Base-by-base conservation (phyloP, 2,329 filamentous ascomycete genomes). In the Stagonosporopsis cucurbitacearum region DNA sequence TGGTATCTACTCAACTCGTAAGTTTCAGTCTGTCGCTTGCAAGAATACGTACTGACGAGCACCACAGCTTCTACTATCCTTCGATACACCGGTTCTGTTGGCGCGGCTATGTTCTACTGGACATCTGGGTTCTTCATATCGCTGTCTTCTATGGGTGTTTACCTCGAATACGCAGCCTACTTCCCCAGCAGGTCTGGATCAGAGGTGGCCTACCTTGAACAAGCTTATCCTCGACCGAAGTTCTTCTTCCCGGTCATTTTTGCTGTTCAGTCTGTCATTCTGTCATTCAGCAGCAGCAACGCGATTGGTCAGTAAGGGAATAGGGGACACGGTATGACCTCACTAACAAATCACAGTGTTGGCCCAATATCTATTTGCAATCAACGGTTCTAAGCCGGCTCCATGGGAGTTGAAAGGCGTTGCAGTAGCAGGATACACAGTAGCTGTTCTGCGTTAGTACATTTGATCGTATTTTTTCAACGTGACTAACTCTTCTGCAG, bases 331-430 rank as follows among this genome's bases (percentile, higher is more conserved):
- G 12, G 20, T 23, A 22, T 17, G 4, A 6, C 3, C n/a, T 8
- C 23, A 15, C 42, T 56, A 5, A 56, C 15, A 6, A 3, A 26
- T 2, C 13, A 15, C 51, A 80, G 86, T 89, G 0, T 70, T 89
- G 23, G 83, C 87, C 0, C 77, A 82, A 35, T 90, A 90, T 60
- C 69, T 89, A 0, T 90, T 84, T 72, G 79, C 80, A 8, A 84
- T 86, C 39, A 81, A 77, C 1, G 83, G 80, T 0, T 69, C 76
- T 0, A 73, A 70, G 0, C 82, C 84, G 0, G 81, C 81, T 0
- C 75, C 78, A n/a, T 90, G 87, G 88, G 78, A 89, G 64, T 69
- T 84, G 48, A 89, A 89, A 66, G 88, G 87, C 1, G 82, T 89
- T 2, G 88, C 88, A 0, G 75, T 89, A 22, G 86, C 84, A 1